Percentiles rank a stretch among this genome's conserved stretches.
These are phyloP conservation scores for Lactarius tabidus DNA, from an alignment of 768 basidiomycete genomes.

Conservation along the genomic window DNA sequence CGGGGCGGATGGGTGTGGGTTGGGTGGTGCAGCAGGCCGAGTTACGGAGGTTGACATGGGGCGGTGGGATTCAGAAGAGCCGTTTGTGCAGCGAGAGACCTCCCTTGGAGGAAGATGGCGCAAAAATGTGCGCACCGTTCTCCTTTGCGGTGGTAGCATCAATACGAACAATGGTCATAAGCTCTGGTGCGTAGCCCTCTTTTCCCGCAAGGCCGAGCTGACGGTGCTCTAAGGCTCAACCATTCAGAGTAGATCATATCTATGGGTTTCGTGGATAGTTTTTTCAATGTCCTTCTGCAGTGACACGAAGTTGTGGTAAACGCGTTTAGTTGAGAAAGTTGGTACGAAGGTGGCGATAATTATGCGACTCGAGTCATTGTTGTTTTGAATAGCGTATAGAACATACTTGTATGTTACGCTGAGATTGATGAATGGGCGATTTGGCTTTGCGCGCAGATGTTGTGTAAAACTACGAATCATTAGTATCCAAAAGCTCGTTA, in stretches of 20 bases:
- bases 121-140: neutral
- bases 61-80: slow-evolving; percentile 1
- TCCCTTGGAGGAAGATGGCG: neutral
- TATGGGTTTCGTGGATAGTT: neutral
- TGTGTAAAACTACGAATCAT: neutral
- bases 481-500: neutral
- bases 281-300: neutral
- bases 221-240: neutral
- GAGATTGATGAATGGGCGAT: neutral
- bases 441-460: neutral
- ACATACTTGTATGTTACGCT: neutral
- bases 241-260: neutral
- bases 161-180: slow-evolving; percentile 2
- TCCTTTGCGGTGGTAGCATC: slow-evolving; percentile 4
- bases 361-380: slow-evolving; percentile 5
- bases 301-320: neutral
- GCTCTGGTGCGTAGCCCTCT: slow-evolving; percentile 14
- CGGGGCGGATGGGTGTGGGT: slow-evolving; percentile 46
- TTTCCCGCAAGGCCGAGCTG: neutral
- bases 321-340: neutral
- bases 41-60: slow-evolving; percentile 2
- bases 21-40: neutral
- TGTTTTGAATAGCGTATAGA: neutral
- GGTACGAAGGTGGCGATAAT: neutral
- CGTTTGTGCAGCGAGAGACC: slow-evolving; percentile 5